phyloP scores from a whole-genome alignment of 805 yeast genomes.

The Candida sonorensis region DNA sequence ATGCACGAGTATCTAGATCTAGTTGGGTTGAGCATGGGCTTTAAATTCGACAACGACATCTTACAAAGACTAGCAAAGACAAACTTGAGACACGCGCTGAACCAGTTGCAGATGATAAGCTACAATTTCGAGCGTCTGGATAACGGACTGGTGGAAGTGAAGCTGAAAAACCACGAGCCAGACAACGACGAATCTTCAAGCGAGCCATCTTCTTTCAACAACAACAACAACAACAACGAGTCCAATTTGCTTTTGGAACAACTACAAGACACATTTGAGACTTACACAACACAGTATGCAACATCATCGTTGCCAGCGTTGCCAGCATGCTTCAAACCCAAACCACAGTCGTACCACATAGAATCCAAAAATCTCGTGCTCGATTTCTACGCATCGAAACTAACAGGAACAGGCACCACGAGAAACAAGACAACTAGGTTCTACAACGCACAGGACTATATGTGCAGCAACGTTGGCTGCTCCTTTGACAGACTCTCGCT shows the following conservation, averaged over 20 bases:
- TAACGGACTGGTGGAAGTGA: constrained; percentile 10
- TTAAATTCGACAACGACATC: constrained; percentile 14
- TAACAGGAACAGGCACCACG: constrained; percentile 18
- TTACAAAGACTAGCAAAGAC: constrained; percentile 8
- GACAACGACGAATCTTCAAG: too few relatives aligned
- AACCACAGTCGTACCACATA: background rate
- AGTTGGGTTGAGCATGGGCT: constrained; percentile 22
- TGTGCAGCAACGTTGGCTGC: constrained; percentile 15
- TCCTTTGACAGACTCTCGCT: constrained; percentile 14
- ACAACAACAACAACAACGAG: too few relatives aligned
- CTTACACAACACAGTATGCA: too few relatives aligned
- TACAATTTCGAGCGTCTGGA: constrained; percentile 9
- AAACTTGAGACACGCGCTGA: constrained; percentile 23
- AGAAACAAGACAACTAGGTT: constrained; percentile 14
- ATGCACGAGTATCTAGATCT: constrained; percentile 20
- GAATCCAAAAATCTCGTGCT: constrained; percentile 4
- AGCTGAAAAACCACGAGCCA: background rate
- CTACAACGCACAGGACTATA: constrained; percentile 16
- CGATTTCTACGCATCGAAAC: constrained; percentile 24
- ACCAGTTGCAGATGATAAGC: constrained; percentile 25
- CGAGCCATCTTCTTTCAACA: background rate
- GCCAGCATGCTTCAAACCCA: too few relatives aligned
- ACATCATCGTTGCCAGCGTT: too few relatives aligned
- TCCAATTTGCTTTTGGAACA: too few relatives aligned
- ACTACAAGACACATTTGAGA: too few relatives aligned